A percentile compares a stretch with the other conserved stretches of the same genome.
Conservation (phyloP, 352 stramenopile species). For the Hyaloperonospora arabidopsidis region DNA sequence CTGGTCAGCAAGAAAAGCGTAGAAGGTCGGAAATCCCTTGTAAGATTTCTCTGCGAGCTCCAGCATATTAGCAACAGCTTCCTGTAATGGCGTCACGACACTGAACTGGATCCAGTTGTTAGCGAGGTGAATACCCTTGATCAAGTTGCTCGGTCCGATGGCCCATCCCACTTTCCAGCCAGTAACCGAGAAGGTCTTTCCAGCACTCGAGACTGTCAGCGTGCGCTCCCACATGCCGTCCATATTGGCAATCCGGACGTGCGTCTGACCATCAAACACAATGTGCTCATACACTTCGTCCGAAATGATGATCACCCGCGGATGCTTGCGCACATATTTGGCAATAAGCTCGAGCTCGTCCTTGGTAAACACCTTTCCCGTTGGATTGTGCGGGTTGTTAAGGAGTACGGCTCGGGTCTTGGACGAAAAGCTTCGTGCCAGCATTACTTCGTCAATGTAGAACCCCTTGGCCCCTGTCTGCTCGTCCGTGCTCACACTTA, state of each 20-base stretch:
- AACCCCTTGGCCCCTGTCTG: slow-evolving; percentile 47
- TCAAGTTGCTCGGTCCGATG: slow-evolving; percentile 67
- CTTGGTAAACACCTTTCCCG: slow-evolving; percentile 94
- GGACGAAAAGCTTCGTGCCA: slow-evolving; percentile 83
- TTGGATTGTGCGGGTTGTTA: slow-evolving; percentile 99
- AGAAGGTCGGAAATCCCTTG: slow-evolving; percentile 71
- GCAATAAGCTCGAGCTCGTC: slow-evolving; percentile 91
- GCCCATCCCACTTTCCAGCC: slow-evolving; percentile 92
- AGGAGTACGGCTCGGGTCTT: slow-evolving; percentile 93
- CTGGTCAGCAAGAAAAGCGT: slow-evolving; percentile 62
- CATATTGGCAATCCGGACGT: slow-evolving; percentile 67
- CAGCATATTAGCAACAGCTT: slow-evolving; percentile 76
- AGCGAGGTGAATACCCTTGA: slow-evolving; percentile 66
- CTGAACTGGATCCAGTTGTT: slow-evolving; percentile 88
- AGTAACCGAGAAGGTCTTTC: slow-evolving; percentile 90
- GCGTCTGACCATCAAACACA: slow-evolving; percentile 70
- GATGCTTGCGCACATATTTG: slow-evolving; percentile 72
- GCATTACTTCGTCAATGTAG: slow-evolving; percentile 77
- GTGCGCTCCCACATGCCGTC: slow-evolving; percentile 82
- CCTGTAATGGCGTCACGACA: slow-evolving; percentile 79
- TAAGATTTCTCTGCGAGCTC: slow-evolving; percentile 57
- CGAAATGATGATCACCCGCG: slow-evolving; percentile 90
- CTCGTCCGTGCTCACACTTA: slow-evolving; percentile 41
- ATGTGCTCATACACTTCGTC: slow-evolving; percentile 99
- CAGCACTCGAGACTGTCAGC: slow-evolving; percentile 85